A percentile compares a stretch with the other conserved stretches of the same genome.
Evolutionary conservation across 2,329 filamentous ascomycete genomes (phyloP).

Genomic region (Gremmenia infestans): DNA sequence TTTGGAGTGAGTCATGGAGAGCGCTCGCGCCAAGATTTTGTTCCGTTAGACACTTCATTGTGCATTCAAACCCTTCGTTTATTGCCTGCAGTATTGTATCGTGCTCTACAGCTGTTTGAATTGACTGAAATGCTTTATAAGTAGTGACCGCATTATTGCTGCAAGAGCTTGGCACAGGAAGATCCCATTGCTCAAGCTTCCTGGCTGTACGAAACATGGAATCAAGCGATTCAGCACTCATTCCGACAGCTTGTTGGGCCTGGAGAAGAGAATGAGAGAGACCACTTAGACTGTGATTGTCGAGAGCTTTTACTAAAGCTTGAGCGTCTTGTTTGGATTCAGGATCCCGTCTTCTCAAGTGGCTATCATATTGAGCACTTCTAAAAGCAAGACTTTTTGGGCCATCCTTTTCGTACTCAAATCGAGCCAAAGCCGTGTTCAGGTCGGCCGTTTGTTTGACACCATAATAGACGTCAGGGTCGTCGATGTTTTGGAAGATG

Average conservation of each 20-base stretch:
- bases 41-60: conserved; percentile 52
- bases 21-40: conserved; percentile 45
- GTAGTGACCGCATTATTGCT: conserved; percentile 62
- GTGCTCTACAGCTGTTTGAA: conserved; percentile 61
- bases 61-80: conserved; percentile 56
- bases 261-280: conserved; percentile 76
- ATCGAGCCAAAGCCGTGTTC: conserved; percentile 68
- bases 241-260: conserved; percentile 56
- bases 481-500: conserved; percentile 90
- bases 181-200: conserved; percentile 85
- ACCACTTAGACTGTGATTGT: conserved; percentile 76
- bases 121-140: conserved; percentile 75
- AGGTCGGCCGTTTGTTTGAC: conserved; percentile 74
- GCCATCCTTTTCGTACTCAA: conserved; percentile 87
- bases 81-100: conserved; percentile 50
- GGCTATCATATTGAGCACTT: conserved; percentile 84
- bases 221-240: conserved; percentile 55
- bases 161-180: conserved; percentile 64
- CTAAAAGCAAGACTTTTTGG: conserved; percentile 84
- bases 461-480: conserved; percentile 94
- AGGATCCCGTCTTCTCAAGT: conserved; percentile 59
- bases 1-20: conserved; percentile 52
- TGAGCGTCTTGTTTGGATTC: conserved; percentile 55
- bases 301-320: conserved; percentile 71
- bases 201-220: conserved; percentile 75